Base-by-base conservation (phyloP, 768 basidiomycete genomes). In the Candolleomyces efflorescens region DNA sequence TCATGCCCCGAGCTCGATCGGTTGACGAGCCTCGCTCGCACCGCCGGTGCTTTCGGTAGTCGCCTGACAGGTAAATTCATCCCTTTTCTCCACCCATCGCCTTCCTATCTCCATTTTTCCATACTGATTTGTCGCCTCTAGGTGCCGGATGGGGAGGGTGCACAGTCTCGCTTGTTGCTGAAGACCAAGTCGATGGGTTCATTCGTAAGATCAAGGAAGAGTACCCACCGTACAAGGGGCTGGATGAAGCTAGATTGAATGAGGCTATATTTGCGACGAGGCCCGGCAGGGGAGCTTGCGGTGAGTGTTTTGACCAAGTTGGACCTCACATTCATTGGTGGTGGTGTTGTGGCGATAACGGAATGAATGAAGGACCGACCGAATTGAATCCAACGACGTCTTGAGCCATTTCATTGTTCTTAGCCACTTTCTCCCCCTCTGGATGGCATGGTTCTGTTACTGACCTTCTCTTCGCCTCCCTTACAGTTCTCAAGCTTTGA, bases 91-190 rank as follows among this genome's bases (percentile, higher is more conserved):
- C 32, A 7, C 1, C 5, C 32, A 32, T 32, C 32, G 32, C 32
- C 32, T 7, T 32, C 32, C 32, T 32, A 32, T 32, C 32, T 32
- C 32, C 32, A 15, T 9, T 58, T 18, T 3, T 17, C 46, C 18
- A 27, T 7, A 48, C 20, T 50, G 10, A 49, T 20, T 59, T 43
- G 41, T 49, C 36, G 17, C 13, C 48, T 11, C 3, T 59, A 90
- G 89, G 90, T 26, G 92, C 92, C 0, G 92, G 92, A 3, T 96
- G 92, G 92, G 94, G 94, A 38, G 93, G 93, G 5, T 94, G 92
- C 65, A 89, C 89, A 0, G 87, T 94, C 20, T 92, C 90, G 6
- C 79, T 94, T 18, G 86, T 94, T 15, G 78, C 82, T 6, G 86
- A 88, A 65, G 69, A 74, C 18, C 64, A 81, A 45, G 89, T 90